Conservation (phyloP, 208 protist genomes). For the Plasmodiophora brassicae region DNA sequence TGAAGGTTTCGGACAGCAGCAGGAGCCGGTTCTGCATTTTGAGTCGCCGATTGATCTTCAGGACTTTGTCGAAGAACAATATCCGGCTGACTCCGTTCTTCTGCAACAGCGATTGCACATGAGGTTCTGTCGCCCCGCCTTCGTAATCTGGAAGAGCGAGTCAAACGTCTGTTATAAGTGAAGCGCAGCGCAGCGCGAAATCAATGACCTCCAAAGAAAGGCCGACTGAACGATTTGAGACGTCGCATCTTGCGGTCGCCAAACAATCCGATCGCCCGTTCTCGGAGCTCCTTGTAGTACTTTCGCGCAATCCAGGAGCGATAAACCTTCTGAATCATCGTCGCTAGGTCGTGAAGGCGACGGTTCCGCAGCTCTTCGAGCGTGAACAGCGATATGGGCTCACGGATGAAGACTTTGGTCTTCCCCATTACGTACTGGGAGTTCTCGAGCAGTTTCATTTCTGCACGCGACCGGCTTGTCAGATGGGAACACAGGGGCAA, state of each 20-base stretch:
- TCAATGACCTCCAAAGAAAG: background rate
- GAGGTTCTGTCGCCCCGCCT: background rate
- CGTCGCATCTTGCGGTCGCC: background rate
- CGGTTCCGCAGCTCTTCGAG: constrained; percentile 17
- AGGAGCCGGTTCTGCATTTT: background rate
- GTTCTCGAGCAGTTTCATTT: background rate
- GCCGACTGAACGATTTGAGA: background rate
- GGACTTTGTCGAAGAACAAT: background rate
- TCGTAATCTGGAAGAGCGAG: background rate
- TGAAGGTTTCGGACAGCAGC: background rate
- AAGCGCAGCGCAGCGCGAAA: background rate
- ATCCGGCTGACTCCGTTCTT: background rate
- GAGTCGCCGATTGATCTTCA: background rate
- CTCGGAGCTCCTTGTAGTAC: constrained; percentile 19
- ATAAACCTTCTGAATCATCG: constrained; percentile 41
- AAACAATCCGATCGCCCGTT: background rate
- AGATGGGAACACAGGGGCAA: background rate
- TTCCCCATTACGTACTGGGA: background rate
- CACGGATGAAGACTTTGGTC: constrained; percentile 34
- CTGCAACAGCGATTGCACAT: background rate
- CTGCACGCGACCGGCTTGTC: too few species aligned
- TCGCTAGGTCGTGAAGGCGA: constrained; percentile 32
- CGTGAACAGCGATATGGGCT: background rate
- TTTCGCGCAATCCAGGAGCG: constrained; percentile 1
- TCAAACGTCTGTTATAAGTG: background rate